These are phyloP conservation scores for Yarrowia yakushimensis DNA, from an alignment of 805 yeast genomes.

Conservation along the genomic window DNA sequence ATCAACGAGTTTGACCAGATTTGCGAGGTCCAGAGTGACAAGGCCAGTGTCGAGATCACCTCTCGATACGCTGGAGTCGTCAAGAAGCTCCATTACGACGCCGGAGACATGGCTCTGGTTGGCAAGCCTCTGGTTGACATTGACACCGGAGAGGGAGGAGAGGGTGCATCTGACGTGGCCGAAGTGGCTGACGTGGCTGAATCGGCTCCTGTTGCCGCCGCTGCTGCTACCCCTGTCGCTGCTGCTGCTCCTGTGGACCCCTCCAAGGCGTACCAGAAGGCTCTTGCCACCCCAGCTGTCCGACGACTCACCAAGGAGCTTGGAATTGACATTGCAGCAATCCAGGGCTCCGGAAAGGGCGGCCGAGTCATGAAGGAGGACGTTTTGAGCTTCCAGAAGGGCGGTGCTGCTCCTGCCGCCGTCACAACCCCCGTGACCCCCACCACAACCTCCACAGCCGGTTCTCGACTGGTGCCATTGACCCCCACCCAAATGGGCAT, in stretches of 20 bases:
- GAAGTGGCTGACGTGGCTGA: constrained; percentile 1
- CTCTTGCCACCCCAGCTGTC: constrained; percentile 40
- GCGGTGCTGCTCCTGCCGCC: not conserved
- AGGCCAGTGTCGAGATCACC: constrained; percentile 40
- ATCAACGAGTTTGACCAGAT: constrained; percentile 39
- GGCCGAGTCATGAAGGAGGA: constrained; percentile 39
- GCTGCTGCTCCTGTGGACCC: not conserved
- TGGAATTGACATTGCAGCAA: constrained; percentile 31
- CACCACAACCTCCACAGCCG: constrained; percentile 23
- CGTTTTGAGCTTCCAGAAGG: constrained; percentile 28
- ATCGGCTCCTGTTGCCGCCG: not conserved
- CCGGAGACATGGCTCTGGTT: constrained; percentile 39
- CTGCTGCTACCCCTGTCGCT: not conserved
- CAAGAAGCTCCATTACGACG: constrained; percentile 37
- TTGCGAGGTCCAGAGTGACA: constrained; percentile 40
- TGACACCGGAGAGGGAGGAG: constrained; percentile 32
- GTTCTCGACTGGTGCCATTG: constrained; percentile 29
- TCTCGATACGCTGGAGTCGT: constrained; percentile 38
- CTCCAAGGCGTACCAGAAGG: not conserved
- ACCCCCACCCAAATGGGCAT: constrained; percentile 37
- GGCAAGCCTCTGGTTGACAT: constrained; percentile 39
- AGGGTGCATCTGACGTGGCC: not conserved
- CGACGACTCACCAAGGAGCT: constrained; percentile 36
- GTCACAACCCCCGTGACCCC: not conserved
- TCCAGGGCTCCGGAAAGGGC: constrained; percentile 37